Evolutionary conservation across 768 basidiomycete species (phyloP).

Genomic region (Suillus plorans): DNA sequence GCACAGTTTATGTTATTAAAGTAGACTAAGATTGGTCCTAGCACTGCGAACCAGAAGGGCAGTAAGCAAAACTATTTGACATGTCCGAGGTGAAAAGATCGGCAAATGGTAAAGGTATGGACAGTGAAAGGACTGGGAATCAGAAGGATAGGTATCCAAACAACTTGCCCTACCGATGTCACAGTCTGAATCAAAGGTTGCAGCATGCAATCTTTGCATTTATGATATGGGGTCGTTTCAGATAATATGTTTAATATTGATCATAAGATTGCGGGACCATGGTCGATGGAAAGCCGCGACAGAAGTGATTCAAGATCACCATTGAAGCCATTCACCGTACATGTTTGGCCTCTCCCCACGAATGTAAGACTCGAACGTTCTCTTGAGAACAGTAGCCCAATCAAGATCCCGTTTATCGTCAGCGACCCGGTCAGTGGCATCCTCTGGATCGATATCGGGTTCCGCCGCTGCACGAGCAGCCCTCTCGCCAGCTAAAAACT

Average conservation of each 20-base stretch:
- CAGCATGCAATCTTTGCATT: conserved; percentile 22
- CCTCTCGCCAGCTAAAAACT: conserved; percentile 75
- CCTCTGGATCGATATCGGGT: conserved; percentile 32
- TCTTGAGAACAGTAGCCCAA: conserved; percentile 93
- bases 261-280: conserved; percentile 27
- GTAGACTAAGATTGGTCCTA: conserved; percentile 25
- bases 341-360: conserved; percentile 91
- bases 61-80: conserved; percentile 15
- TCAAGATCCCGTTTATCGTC: conserved; percentile 80
- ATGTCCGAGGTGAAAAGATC: conserved; percentile 19
- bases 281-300: conserved; percentile 10
- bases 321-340: conserved; percentile 83
- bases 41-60: conserved; percentile 15
- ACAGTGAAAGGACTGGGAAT: conserved; percentile 25
- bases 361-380: conserved; percentile 92
- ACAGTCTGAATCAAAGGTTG: conserved; percentile 30
- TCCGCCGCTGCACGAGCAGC: conserved; percentile 50
- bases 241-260: conserved; percentile 27
- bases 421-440: conserved; percentile 42
- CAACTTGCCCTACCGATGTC: conserved; percentile 25
- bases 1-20: conserved; percentile 21
- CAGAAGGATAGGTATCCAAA: conserved; percentile 23
- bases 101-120: conserved; percentile 19
- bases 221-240: conserved; percentile 27
- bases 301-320: conserved; percentile 32